phyloP scores from a whole-genome alignment of 192 early-diverging fungal genomes.

The Backusella sp. region DNA sequence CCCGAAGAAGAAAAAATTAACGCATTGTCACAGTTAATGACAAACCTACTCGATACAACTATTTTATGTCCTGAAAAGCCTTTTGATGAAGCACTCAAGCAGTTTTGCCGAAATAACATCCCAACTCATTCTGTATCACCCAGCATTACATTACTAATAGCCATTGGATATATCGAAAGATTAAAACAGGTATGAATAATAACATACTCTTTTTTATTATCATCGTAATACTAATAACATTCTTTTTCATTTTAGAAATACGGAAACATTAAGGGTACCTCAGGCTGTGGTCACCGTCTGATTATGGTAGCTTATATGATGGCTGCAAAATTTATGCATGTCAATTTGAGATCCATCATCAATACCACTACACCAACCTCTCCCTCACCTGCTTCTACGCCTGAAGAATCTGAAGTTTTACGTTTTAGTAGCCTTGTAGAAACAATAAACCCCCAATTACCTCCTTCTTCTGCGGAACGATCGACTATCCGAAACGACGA shows the following conservation, averaged over 20 bases:
- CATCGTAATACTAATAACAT: background rate
- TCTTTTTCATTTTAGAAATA: conserved; percentile 38
- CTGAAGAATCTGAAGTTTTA: background rate
- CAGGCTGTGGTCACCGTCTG: conserved; percentile 45
- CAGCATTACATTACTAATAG: conserved; percentile 45
- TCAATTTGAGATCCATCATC: conserved; percentile 29
- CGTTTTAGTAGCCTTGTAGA: background rate
- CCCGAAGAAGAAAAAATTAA: background rate
- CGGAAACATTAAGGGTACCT: conserved; percentile 39
- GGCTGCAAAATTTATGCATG: conserved; percentile 43
- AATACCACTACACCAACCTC: background rate
- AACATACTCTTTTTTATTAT: background rate
- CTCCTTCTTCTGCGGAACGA: conserved; percentile 12
- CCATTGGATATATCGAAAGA: conserved; percentile 48
- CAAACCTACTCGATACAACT: conserved; percentile 28
- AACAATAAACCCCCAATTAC: background rate
- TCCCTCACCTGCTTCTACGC: background rate
- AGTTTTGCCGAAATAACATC: conserved; percentile 22
- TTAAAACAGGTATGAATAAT: conserved; percentile 32
- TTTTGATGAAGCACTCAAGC: conserved; percentile 19
- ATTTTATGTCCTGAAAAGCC: conserved; percentile 1
- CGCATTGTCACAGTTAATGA: conserved; percentile 15
- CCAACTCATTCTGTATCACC: conserved; percentile 36
- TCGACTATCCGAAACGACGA: conserved; percentile 10
- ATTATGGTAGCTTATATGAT: conserved; percentile 53